Percentiles rank a stretch among this genome's conserved stretches.
phyloP scores from a whole-genome alignment of 495 filamentous ascomycete genomes.

The Penicillium robsamsonii region DNA sequence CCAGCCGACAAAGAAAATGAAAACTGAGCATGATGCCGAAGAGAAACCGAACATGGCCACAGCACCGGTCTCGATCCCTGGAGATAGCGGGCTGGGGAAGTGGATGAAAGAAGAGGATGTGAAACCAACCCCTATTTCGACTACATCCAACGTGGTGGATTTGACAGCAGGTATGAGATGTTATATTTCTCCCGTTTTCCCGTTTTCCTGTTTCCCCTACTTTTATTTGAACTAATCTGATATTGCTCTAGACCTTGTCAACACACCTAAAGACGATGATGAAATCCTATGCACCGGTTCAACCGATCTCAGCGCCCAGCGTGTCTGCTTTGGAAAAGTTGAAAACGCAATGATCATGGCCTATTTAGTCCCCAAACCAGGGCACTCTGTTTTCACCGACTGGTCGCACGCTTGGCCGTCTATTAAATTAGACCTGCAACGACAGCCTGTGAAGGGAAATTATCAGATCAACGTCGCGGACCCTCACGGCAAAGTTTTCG shows the following conservation, averaged over 20 bases:
- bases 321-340: slow-evolving; percentile 84
- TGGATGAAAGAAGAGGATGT: slow-evolving; percentile 58
- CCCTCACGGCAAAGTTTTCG: slow-evolving; percentile 66
- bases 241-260: slow-evolving; percentile 19
- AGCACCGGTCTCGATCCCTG: slow-evolving; percentile 43
- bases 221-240: not conserved
- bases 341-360: slow-evolving; percentile 67
- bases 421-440: slow-evolving; percentile 66
- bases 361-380: slow-evolving; percentile 63
- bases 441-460: slow-evolving; percentile 50
- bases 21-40: slow-evolving; percentile 38
- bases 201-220: not conserved
- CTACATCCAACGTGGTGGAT: slow-evolving; percentile 54
- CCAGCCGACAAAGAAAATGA: slow-evolving; percentile 65
- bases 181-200: not conserved
- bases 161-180: slow-evolving; percentile 54
- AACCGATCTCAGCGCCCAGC: slow-evolving; percentile 48
- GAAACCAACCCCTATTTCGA: slow-evolving; percentile 25
- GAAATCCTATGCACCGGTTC: slow-evolving; percentile 46
- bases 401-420: slow-evolving; percentile 58
- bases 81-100: slow-evolving; percentile 58
- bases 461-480: slow-evolving; percentile 68
- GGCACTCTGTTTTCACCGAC: slow-evolving; percentile 44
- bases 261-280: slow-evolving; percentile 36
- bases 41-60: slow-evolving; percentile 41